These are phyloP conservation scores for Forsythia viridissima DNA, from an alignment of 257 asterid species.

Conservation along the genomic window DNA sequence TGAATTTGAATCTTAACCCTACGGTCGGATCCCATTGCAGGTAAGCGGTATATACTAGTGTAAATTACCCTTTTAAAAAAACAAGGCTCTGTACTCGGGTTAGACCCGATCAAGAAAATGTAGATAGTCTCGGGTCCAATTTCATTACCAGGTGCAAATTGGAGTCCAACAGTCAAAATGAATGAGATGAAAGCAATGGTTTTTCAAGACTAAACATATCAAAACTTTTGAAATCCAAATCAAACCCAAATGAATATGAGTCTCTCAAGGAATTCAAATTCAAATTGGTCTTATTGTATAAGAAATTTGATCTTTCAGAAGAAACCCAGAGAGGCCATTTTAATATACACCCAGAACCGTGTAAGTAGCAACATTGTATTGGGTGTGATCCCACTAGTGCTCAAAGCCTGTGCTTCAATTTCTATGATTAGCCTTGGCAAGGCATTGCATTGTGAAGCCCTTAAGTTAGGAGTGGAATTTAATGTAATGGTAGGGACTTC, in stretches of 20 bases:
- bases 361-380: constrained; percentile 29
- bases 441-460: constrained; percentile 54
- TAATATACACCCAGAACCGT: constrained; percentile 49
- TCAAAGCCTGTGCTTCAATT: constrained; percentile 84
- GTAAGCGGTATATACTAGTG: too few relatives aligned
- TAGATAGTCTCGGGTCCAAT: too few relatives aligned
- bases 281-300: constrained; percentile 40
- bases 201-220: too few relatives aligned
- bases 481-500: constrained; percentile 76
- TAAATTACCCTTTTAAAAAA: too few relatives aligned
- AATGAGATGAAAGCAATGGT: too few relatives aligned
- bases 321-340: constrained; percentile 53
- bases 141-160: too few relatives aligned
- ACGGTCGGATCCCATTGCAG: too few relatives aligned
- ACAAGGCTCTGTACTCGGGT: too few relatives aligned
- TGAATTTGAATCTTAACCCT: too few relatives aligned
- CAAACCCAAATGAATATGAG: neutral
- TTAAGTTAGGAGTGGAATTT: constrained; percentile 53
- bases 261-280: neutral
- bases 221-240: neutral
- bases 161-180: too few relatives aligned
- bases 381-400: constrained; percentile 56
- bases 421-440: constrained; percentile 46
- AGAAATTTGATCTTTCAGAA: constrained; percentile 42
- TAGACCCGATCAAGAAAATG: too few relatives aligned